Percentiles rank a stretch among this genome's conserved stretches.
phyloP scores from a whole-genome alignment of 805 yeast species.

The Lipomyces anomalus region DNA sequence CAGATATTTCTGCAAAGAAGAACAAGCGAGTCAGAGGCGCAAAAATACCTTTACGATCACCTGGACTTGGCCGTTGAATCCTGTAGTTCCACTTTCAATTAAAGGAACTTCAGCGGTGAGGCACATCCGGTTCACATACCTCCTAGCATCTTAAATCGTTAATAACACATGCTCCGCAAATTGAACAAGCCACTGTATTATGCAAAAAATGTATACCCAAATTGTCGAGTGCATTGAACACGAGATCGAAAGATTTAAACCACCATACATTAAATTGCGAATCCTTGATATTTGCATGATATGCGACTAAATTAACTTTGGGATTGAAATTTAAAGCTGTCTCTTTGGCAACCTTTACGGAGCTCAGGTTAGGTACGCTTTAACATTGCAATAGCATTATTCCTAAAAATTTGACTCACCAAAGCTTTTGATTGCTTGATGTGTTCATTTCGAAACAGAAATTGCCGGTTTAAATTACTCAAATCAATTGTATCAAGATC shows the following conservation, averaged over 20 bases:
- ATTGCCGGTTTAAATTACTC: slow-evolving; percentile 88
- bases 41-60: slow-evolving; percentile 51
- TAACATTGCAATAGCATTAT: background rate
- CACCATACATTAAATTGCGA: slow-evolving; percentile 67
- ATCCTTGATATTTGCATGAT: slow-evolving; percentile 86
- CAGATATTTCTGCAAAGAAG: background rate
- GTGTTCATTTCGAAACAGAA: slow-evolving; percentile 81
- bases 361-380: background rate
- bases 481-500: slow-evolving; percentile 94
- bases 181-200: background rate
- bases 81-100: slow-evolving; percentile 93
- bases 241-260: slow-evolving; percentile 69
- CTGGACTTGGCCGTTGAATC: slow-evolving; percentile 88
- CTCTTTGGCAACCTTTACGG: slow-evolving; percentile 53
- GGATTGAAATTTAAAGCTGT: slow-evolving; percentile 72
- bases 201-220: slow-evolving; percentile 31
- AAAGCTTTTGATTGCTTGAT: slow-evolving; percentile 81
- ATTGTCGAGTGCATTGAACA: slow-evolving; percentile 91
- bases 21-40: background rate
- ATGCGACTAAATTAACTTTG: slow-evolving; percentile 64
- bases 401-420: slow-evolving; percentile 31
- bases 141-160: slow-evolving; percentile 60
- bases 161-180: background rate
- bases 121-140: slow-evolving; percentile 80
- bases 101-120: slow-evolving; percentile 67